Conservation (phyloP, 2,329 filamentous ascomycete genomes). For the Pseudophaeomoniella oleicola region DNA sequence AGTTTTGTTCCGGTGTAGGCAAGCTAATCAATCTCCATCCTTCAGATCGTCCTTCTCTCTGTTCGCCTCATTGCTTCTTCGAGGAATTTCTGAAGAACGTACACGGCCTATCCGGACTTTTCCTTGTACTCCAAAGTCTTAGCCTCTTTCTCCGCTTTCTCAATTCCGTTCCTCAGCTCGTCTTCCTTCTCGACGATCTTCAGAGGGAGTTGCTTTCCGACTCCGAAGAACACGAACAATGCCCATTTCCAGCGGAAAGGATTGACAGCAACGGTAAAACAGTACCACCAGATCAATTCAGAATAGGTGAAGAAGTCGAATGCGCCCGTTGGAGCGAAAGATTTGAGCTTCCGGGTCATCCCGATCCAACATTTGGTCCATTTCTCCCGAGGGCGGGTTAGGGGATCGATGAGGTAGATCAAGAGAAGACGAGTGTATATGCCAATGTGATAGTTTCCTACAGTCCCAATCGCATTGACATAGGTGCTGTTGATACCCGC, state of each 20-base stretch:
- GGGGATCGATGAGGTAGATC: slow-evolving; percentile 71
- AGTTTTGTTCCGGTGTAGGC: no score
- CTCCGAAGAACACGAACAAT: slow-evolving; percentile 63
- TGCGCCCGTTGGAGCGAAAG: slow-evolving; percentile 53
- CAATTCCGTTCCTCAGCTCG: slow-evolving; percentile 38
- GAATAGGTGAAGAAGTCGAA: slow-evolving; percentile 87
- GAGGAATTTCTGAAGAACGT: no score
- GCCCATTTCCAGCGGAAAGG: slow-evolving; percentile 89
- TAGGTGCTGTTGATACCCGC: slow-evolving; percentile 79
- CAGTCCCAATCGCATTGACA: slow-evolving; percentile 63
- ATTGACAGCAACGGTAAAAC: slow-evolving; percentile 64
- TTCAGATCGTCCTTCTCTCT: no score
- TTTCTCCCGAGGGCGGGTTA: slow-evolving; percentile 54
- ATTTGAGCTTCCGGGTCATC: slow-evolving; percentile 61
- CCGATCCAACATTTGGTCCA: slow-evolving; percentile 83
- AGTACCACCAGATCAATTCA: slow-evolving; percentile 74
- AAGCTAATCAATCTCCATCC: no score
- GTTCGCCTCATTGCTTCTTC: no score
- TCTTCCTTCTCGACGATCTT: slow-evolving; percentile 54
- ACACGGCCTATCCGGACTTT: no score
- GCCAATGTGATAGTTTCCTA: slow-evolving; percentile 79
- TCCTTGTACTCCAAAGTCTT: no score
- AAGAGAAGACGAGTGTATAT: slow-evolving; percentile 77
- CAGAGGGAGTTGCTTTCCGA: slow-evolving; percentile 53
- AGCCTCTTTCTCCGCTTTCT: slow-evolving; percentile 14